These are phyloP conservation scores for Amanita inopinata DNA, from an alignment of 768 basidiomycete species.

Conservation along the genomic window DNA sequence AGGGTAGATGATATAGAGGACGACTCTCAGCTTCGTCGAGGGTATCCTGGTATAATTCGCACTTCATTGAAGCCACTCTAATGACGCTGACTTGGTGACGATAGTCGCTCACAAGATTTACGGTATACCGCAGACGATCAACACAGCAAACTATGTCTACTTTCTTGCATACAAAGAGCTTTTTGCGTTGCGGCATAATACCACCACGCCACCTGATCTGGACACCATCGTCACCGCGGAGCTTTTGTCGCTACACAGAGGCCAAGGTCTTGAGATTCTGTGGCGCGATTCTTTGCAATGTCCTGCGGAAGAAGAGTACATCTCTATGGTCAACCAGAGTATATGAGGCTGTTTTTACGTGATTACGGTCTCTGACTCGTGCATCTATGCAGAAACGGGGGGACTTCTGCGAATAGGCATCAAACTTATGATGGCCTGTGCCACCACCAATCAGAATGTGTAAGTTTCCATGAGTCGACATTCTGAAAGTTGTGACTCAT, in stretches of 20 bases:
- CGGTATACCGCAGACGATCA: constrained; percentile 93
- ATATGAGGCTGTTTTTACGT: constrained; percentile 11
- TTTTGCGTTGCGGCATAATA: constrained; percentile 38
- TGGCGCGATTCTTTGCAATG: constrained; percentile 91
- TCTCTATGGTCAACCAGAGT: constrained; percentile 97
- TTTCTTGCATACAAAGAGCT: constrained; percentile 90
- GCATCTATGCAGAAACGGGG: constrained; percentile 67
- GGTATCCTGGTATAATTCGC: constrained; percentile 54
- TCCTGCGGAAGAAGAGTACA: constrained; percentile 91
- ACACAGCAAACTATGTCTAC: constrained; percentile 94
- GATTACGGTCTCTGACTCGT: background rate
- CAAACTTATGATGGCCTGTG: constrained; percentile 94
- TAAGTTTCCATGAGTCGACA: constrained; percentile 22
- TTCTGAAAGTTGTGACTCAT: background rate
- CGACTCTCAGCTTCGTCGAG: constrained; percentile 77
- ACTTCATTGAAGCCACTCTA: background rate
- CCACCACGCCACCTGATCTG: constrained; percentile 32
- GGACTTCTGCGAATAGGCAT: constrained; percentile 87
- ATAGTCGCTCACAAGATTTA: constrained; percentile 92
- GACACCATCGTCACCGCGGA: constrained; percentile 72
- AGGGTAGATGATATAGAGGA: constrained; percentile 96
- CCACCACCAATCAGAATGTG: constrained; percentile 51
- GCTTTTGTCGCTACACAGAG: constrained; percentile 81
- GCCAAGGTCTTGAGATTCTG: constrained; percentile 89
- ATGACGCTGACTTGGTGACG: background rate